Evolutionary conservation across 108 stramenopile genomes (phyloP).

Genomic region (Stephanodiscus triporus): DNA sequence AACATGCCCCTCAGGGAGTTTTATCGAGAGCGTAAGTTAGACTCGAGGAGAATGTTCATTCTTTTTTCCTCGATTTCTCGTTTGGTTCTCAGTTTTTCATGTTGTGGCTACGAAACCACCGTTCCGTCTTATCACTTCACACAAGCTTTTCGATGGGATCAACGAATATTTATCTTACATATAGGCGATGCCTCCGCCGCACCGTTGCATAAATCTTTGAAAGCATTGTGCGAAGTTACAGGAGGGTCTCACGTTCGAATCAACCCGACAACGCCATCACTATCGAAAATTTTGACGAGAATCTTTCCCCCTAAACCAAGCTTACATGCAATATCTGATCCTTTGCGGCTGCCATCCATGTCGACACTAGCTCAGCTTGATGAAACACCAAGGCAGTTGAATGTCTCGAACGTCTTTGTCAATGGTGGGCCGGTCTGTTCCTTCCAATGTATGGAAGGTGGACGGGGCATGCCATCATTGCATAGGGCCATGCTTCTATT

Average conservation of each 20-base stretch:
- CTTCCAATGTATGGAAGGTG: slow-evolving; percentile 73
- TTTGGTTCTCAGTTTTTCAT: slow-evolving; percentile 4
- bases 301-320: slow-evolving; percentile 60
- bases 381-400: background rate
- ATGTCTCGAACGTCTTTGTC: slow-evolving; percentile 46
- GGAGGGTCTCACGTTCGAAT: slow-evolving; percentile 71
- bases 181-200: slow-evolving; percentile 58
- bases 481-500: slow-evolving; percentile 74
- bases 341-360: slow-evolving; percentile 41
- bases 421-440: slow-evolving; percentile 75
- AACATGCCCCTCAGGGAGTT: slow-evolving; percentile 75
- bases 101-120: background rate
- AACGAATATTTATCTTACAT: slow-evolving; percentile 76
- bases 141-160: slow-evolving; percentile 83
- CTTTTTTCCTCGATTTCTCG: background rate
- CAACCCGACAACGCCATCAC: slow-evolving; percentile 36
- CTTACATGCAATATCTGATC: slow-evolving; percentile 54
- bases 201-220: slow-evolving; percentile 67
- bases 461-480: slow-evolving; percentile 37
- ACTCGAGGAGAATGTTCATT: background rate
- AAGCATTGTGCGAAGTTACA: slow-evolving; percentile 84
- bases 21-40: slow-evolving; percentile 59
- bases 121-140: background rate
- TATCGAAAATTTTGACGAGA: slow-evolving; percentile 51
- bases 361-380: slow-evolving; percentile 11